Evolutionary conservation across 1,284 basidiomycete genomes (phyloP).

Genomic region (Chalciporus sp.): DNA sequence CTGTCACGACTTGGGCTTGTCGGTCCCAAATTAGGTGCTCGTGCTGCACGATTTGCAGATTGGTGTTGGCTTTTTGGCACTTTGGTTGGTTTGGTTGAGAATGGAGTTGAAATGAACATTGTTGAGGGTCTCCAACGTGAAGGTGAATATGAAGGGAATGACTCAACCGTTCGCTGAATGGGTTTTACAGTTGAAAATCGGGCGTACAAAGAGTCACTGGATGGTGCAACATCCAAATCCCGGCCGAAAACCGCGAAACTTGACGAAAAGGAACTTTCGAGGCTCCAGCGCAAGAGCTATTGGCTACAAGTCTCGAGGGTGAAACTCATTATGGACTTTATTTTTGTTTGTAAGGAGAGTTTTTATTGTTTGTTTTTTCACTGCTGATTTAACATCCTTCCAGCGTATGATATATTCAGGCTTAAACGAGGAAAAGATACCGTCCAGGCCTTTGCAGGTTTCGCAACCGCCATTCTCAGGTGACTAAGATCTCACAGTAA

Average conservation of each 20-base stretch:
- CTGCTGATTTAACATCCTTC: slow-evolving; percentile 28
- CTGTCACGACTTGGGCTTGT: slow-evolving; percentile 71
- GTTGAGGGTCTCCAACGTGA: slow-evolving; percentile 62
- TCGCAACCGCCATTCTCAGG: slow-evolving; percentile 73
- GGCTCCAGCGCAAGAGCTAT: slow-evolving; percentile 68
- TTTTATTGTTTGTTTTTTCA: neutral
- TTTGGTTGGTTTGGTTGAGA: slow-evolving; percentile 77
- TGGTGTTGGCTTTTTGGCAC: slow-evolving; percentile 84
- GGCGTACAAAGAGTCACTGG: slow-evolving; percentile 72
- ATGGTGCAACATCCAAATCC: slow-evolving; percentile 69
- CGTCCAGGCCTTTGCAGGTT: slow-evolving; percentile 67
- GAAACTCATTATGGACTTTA: slow-evolving; percentile 78
- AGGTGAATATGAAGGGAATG: slow-evolving; percentile 41
- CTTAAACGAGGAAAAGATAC: slow-evolving; percentile 60
- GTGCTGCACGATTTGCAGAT: slow-evolving; percentile 72
- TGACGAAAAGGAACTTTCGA: slow-evolving; percentile 70
- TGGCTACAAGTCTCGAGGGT: slow-evolving; percentile 71
- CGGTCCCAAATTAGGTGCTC: slow-evolving; percentile 60
- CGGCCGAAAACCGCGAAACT: slow-evolving; percentile 58
- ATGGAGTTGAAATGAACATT: slow-evolving; percentile 72
- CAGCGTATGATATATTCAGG: slow-evolving; percentile 59
- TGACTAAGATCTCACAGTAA: slow-evolving; percentile 34
- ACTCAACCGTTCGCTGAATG: slow-evolving; percentile 1
- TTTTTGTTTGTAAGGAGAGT: slow-evolving; percentile 75
- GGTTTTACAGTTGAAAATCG: slow-evolving; percentile 60